phyloP scores from a whole-genome alignment of 2,329 filamentous ascomycete species.

The Calycina herbarum region DNA sequence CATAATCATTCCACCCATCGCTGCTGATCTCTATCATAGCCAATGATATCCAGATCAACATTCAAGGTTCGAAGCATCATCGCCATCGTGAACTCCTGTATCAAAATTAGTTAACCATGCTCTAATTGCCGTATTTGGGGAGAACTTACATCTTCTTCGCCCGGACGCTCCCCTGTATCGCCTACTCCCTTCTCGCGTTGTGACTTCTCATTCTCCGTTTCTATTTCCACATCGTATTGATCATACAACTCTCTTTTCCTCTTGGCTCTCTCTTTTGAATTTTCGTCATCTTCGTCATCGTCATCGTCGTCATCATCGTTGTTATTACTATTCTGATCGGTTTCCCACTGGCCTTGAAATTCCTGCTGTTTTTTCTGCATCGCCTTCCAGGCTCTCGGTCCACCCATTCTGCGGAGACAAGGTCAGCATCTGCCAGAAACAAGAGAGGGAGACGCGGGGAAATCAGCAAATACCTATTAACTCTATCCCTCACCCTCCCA shows the following conservation, averaged over 20 bases:
- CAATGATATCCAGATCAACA: slow-evolving; percentile 62
- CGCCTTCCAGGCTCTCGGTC: slow-evolving; percentile 56
- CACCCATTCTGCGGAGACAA: slow-evolving; percentile 51
- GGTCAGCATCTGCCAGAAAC: background rate
- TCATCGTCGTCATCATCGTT: slow-evolving; percentile 38
- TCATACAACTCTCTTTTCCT: slow-evolving; percentile 37
- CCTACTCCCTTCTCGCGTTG: slow-evolving; percentile 36
- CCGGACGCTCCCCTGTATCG: slow-evolving; percentile 39
- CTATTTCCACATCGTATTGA: slow-evolving; percentile 36
- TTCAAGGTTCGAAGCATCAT: slow-evolving; percentile 68
- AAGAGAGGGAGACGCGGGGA: background rate
- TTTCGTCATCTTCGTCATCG: slow-evolving; percentile 39
- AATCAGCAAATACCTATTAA: slow-evolving; percentile 45
- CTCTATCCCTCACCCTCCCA: slow-evolving; percentile 56
- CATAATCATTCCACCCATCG: slow-evolving; percentile 54
- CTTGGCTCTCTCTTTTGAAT: slow-evolving; percentile 34
- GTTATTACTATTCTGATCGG: slow-evolving; percentile 30
- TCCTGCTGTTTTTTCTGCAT: slow-evolving; percentile 49
- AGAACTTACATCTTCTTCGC: slow-evolving; percentile 44
- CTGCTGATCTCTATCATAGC: slow-evolving; percentile 58
- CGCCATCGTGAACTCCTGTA: slow-evolving; percentile 65
- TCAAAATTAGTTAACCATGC: slow-evolving; percentile 8
- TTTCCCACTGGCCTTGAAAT: slow-evolving; percentile 42
- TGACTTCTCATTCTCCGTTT: slow-evolving; percentile 39
- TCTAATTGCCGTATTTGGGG: slow-evolving; percentile 27